These are phyloP conservation scores for Stenocarpella maydis DNA, from an alignment of 2,329 filamentous ascomycete species.

Conservation along the genomic window DNA sequence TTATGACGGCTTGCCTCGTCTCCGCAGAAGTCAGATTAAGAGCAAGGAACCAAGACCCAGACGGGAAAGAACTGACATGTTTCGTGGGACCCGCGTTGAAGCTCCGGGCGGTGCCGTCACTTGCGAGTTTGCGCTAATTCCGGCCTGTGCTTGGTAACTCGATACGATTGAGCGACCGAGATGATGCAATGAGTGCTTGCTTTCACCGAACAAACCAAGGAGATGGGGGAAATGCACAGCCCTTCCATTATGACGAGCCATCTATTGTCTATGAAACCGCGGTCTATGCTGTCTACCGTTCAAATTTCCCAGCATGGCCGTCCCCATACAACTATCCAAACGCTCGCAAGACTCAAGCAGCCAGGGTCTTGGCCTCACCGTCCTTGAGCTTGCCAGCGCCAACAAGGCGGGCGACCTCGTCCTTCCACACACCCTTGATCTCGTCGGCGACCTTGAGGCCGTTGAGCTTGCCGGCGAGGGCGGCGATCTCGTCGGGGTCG, in stretches of 20 bases:
- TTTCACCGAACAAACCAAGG: background rate
- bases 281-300: slow-evolving; percentile 20
- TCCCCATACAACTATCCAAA: background rate
- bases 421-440: slow-evolving; percentile 85
- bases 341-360: slow-evolving; percentile 41
- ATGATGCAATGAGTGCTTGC: background rate
- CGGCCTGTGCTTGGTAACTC: background rate
- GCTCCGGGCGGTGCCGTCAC: too few relatives aligned
- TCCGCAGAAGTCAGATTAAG: too few relatives aligned
- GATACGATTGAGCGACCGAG: background rate
- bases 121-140: background rate
- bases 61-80: too few relatives aligned
- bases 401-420: slow-evolving; percentile 80
- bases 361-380: slow-evolving; percentile 76
- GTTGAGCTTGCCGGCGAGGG: slow-evolving; percentile 81
- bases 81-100: too few relatives aligned
- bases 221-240: background rate
- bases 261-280: slow-evolving; percentile 26
- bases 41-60: background rate
- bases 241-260: background rate
- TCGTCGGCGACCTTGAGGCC: slow-evolving; percentile 80
- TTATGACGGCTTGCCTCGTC: too few relatives aligned
- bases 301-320: background rate
- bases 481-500: slow-evolving; percentile 88
- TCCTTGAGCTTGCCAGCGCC: slow-evolving; percentile 87